Percentiles rank a stretch among this genome's conserved stretches.
Conservation (phyloP, 306 rosid genomes). For the barrel medic (Medicago truncatula) region DNA sequence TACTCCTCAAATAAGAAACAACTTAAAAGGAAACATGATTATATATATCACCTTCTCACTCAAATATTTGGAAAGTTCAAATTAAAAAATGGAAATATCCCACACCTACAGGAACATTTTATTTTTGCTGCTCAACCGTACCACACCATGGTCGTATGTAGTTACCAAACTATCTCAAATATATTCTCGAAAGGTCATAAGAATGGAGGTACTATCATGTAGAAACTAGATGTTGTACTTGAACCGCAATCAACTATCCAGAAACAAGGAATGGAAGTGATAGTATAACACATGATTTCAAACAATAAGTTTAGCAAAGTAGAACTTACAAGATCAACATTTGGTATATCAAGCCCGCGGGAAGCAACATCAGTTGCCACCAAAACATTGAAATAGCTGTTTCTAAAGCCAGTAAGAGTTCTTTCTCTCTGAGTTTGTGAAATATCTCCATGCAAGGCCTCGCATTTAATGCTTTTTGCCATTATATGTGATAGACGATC, state of each 20-base stretch:
- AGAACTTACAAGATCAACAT: constrained; percentile 93
- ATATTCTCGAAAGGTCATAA: not conserved
- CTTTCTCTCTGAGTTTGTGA: constrained; percentile 92
- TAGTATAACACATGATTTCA: not conserved
- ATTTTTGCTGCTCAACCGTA: not conserved
- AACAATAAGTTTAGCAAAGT: not conserved
- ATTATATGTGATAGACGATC: constrained; percentile 82
- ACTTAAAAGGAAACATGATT: not conserved
- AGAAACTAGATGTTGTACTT: constrained; percentile 23
- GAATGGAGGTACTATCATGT: constrained; percentile 14
- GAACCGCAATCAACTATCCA: constrained; percentile 8
- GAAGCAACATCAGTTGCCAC: constrained; percentile 98
- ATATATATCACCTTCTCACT: not conserved
- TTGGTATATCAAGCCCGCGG: constrained; percentile 97
- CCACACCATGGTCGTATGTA: not conserved
- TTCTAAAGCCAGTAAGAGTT: constrained; percentile 90
- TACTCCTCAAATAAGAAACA: not conserved
- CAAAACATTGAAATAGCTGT: constrained; percentile 79
- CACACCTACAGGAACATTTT: not conserved
- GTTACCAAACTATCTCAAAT: not conserved
- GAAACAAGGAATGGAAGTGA: constrained; percentile 12
- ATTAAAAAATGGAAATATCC: not conserved
- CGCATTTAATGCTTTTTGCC: constrained; percentile 67
- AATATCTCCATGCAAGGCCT: constrained; percentile 98
- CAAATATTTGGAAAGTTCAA: not conserved